Evolutionary conservation across 768 basidiomycete genomes (phyloP).

Genomic region (Kwoniella mangroviensis): DNA sequence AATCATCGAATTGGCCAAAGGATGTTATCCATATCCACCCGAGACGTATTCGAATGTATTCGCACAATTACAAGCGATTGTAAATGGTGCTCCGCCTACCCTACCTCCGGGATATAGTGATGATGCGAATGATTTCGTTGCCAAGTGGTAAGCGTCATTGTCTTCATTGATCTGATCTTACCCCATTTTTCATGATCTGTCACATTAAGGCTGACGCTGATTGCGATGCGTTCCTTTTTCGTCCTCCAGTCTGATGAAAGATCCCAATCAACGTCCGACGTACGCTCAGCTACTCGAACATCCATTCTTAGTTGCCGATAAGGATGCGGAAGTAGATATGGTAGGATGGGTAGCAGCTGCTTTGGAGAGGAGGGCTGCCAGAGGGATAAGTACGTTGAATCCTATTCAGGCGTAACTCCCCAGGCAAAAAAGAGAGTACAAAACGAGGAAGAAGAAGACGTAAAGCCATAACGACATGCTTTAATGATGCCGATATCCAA

Average conservation of each 20-base stretch:
- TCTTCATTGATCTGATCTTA: no score
- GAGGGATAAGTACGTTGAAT: conserved; percentile 38
- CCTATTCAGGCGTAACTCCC: conserved; percentile 27
- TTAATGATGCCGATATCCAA: no score
- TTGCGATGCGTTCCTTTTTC: no score
- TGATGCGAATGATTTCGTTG: conserved; percentile 80
- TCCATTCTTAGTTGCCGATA: conserved; percentile 73
- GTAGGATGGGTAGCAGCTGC: conserved; percentile 71
- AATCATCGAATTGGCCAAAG: conserved; percentile 89
- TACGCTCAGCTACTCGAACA: conserved; percentile 83
- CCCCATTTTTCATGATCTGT: no score
- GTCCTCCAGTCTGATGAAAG: conserved; percentile 67
- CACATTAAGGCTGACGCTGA: not conserved
- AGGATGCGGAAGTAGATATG: conserved; percentile 76
- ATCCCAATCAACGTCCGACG: conserved; percentile 75
- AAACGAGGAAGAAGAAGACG: no score
- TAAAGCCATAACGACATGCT: no score
- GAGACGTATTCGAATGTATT: conserved; percentile 97
- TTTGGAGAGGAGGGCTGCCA: conserved; percentile 50
- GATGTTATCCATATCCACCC: conserved; percentile 90
- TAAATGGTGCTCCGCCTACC: conserved; percentile 88
- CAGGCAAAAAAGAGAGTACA: no score
- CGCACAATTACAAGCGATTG: conserved; percentile 94
- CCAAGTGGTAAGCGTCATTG: conserved; percentile 63
- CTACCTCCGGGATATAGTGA: conserved; percentile 74